These are phyloP conservation scores for Fusarium sp. DNA, from an alignment of 2,329 filamentous ascomycete genomes.

Conservation along the genomic window DNA sequence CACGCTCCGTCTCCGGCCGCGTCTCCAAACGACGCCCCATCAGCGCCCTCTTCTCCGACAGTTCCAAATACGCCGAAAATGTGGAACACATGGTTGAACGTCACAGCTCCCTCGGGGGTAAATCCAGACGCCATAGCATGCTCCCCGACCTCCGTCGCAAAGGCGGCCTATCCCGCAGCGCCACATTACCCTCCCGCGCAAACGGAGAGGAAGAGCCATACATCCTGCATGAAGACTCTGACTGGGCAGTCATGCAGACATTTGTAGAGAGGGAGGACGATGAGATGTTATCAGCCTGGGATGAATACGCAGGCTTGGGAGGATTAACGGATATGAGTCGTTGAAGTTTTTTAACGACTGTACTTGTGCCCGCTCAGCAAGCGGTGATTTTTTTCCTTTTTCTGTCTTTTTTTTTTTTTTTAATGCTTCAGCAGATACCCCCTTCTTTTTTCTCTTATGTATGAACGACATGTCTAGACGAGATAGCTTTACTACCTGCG, in stretches of 20 bases:
- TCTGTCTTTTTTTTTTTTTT: conserved; percentile 5
- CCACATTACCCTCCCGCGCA: neutral
- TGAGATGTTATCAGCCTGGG: conserved; percentile 55
- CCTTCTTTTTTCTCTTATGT: conserved; percentile 28
- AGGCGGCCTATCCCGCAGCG: conserved; percentile 28
- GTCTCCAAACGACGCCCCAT: conserved; percentile 45
- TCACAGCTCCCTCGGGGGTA: conserved; percentile 9
- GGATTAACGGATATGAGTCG: conserved; percentile 54
- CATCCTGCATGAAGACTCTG: conserved; percentile 46
- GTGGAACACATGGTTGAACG: conserved; percentile 41
- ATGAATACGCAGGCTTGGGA: conserved; percentile 60
- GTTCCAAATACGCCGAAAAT: conserved; percentile 42
- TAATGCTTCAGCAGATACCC: conserved; percentile 42
- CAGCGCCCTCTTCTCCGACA: conserved; percentile 45
- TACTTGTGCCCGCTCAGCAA: conserved; percentile 20
- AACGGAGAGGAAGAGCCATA: conserved; percentile 44
- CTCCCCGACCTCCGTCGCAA: conserved; percentile 42
- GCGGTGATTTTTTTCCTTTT: conserved; percentile 12
- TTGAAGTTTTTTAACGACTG: neutral
- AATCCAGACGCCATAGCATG: conserved; percentile 38
- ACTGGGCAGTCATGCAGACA: conserved; percentile 54
- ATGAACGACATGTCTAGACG: conserved; percentile 33
- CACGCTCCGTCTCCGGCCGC: conserved; percentile 41
- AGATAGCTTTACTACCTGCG: conserved; percentile 18
- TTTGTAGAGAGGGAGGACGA: conserved; percentile 49